A percentile compares a stretch with the other conserved stretches of the same genome.
phyloP scores from a whole-genome alignment of 2,329 filamentous ascomycete species.

The Alternaria panax region DNA sequence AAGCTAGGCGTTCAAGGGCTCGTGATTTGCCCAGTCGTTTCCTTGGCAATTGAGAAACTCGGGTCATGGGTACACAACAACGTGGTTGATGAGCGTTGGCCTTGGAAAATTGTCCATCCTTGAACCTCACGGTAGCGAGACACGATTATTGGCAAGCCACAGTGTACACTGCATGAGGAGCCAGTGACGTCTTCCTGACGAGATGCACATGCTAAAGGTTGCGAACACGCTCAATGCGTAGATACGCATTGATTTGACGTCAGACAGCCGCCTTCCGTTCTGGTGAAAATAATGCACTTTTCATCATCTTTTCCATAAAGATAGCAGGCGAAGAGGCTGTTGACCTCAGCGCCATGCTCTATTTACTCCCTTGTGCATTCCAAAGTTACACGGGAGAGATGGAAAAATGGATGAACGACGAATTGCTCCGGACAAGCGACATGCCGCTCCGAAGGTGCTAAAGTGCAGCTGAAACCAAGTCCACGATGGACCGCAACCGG shows the following conservation, averaged over 20 bases:
- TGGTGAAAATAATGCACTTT: neutral
- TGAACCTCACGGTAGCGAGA: neutral
- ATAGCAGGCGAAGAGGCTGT: neutral
- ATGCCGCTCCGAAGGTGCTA: neutral
- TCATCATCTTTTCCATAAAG: neutral
- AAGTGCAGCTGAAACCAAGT: neutral
- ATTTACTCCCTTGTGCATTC: neutral
- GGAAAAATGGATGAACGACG: neutral
- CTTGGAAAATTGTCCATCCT: neutral
- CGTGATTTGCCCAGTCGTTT: neutral
- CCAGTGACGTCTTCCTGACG: neutral
- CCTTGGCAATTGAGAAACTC: neutral
- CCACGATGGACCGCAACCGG: neutral
- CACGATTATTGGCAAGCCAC: neutral
- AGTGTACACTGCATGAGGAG: neutral
- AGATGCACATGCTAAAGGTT: neutral
- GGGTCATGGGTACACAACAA: neutral
- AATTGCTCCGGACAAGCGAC: neutral
- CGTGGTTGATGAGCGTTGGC: slow-evolving; percentile 10
- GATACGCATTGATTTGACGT: neutral
- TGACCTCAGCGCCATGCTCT: neutral
- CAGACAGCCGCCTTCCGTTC: neutral
- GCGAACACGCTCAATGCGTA: neutral
- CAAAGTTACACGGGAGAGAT: neutral
- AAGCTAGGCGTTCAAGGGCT: neutral